A percentile compares a stretch with the other conserved stretches of the same genome.
phyloP scores from a whole-genome alignment of 768 basidiomycete genomes.

The button mushroom (Agaricus bisporus) region DNA sequence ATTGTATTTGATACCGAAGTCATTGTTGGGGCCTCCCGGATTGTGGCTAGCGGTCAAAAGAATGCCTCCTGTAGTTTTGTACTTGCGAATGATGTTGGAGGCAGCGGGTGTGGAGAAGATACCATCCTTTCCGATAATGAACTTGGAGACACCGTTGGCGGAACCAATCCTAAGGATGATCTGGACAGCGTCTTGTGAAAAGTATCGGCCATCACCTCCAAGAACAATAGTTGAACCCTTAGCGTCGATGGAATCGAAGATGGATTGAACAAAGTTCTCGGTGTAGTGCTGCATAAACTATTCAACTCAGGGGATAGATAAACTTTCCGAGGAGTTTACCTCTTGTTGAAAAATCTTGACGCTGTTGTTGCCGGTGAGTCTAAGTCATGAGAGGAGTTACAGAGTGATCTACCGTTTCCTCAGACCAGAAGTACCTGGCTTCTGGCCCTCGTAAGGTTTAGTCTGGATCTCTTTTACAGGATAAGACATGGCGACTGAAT shows the following conservation, averaged over 20 bases:
- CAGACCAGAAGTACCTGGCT: conserved; percentile 96
- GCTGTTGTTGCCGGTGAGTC: conserved; percentile 35
- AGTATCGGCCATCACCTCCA: conserved; percentile 96
- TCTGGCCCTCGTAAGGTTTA: conserved; percentile 89
- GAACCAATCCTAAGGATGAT: conserved; percentile 92
- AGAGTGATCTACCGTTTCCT: conserved; percentile 70
- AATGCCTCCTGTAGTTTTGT: conserved; percentile 96
- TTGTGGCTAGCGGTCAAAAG: conserved; percentile 96
- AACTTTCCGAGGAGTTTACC: conserved; percentile 37
- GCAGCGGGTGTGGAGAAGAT: conserved; percentile 98
- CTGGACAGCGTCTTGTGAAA: conserved; percentile 79
- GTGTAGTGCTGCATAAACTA: conserved; percentile 75
- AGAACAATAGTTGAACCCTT: conserved; percentile 84
- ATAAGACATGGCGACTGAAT: conserved; percentile 31
- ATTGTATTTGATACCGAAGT: conserved; percentile 99
- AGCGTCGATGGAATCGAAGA: conserved; percentile 83
- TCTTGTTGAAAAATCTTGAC: conserved; percentile 98
- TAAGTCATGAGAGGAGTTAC: conserved; percentile 9
- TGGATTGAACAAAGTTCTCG: conserved; percentile 96
- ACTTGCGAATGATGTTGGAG: conserved; percentile 92
- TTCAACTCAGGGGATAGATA: not conserved
- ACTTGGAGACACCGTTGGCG: conserved; percentile 86
- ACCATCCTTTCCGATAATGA: conserved; percentile 86
- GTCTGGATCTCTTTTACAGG: conserved; percentile 66
- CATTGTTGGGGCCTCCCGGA: conserved; percentile 95